phyloP scores from a whole-genome alignment of 352 stramenopile species.

The Phytophthora citrophthora region DNA sequence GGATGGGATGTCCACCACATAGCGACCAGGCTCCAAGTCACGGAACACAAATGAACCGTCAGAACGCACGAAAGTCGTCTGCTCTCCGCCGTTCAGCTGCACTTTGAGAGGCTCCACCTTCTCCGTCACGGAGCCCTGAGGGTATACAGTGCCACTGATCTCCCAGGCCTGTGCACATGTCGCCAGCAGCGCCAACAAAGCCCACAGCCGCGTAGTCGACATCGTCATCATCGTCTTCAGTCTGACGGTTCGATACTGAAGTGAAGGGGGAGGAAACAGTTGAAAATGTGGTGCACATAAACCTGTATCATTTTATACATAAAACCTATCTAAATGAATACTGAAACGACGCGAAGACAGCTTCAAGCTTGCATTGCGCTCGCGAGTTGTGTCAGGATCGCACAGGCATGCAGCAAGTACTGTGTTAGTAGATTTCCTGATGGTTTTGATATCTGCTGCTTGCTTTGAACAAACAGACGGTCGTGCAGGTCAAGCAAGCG shows the following conservation, averaged over 20 bases:
- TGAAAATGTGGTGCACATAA: conserved; percentile 7
- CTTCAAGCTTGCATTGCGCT: background rate
- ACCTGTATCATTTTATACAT: background rate
- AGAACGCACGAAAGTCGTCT: conserved; percentile 65
- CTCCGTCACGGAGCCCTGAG: conserved; percentile 48
- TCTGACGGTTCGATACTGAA: conserved; percentile 5
- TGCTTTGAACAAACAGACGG: background rate
- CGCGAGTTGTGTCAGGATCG: background rate
- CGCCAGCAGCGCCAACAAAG: conserved; percentile 43
- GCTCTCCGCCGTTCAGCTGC: conserved; percentile 76
- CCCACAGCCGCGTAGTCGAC: conserved; percentile 36
- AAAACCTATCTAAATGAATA: conserved; percentile 11
- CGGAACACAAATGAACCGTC: conserved; percentile 79
- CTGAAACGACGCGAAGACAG: conserved; percentile 1
- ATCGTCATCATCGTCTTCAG: conserved; percentile 13
- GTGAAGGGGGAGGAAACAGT: conserved; percentile 7
- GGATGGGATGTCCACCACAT: conserved; percentile 79
- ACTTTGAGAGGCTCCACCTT: conserved; percentile 71
- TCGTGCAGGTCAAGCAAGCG: background rate
- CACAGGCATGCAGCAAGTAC: background rate
- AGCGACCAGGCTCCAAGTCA: conserved; percentile 71
- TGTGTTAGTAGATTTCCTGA: background rate
- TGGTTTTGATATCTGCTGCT: background rate
- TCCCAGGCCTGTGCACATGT: conserved; percentile 48
- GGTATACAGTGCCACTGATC: conserved; percentile 65